A percentile compares a stretch with the other conserved stretches of the same genome.
Evolutionary conservation across 2,329 filamentous ascomycete genomes (phyloP).

Genomic region (Cladosporium sp.): DNA sequence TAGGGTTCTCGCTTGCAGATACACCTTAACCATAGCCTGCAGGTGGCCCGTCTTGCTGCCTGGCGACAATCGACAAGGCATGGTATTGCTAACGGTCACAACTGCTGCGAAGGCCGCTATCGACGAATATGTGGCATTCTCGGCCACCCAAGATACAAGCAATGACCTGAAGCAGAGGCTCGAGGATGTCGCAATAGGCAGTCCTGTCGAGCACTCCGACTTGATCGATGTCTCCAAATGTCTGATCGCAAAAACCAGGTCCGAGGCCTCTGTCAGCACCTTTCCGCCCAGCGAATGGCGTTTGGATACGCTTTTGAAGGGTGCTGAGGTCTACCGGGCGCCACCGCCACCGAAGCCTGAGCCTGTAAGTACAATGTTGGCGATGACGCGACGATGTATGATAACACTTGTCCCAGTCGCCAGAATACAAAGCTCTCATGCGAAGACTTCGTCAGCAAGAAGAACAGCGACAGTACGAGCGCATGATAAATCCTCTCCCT

Average conservation of each 20-base stretch:
- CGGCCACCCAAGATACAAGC: constrained; percentile 8
- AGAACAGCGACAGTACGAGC: constrained; percentile 74
- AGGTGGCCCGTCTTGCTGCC: neutral
- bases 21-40: neutral
- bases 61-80: constrained; percentile 30
- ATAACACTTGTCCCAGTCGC: constrained; percentile 46
- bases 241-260: constrained; percentile 30
- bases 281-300: constrained; percentile 32
- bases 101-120: constrained; percentile 60
- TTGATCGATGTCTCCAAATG: constrained; percentile 56
- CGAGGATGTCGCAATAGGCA: constrained; percentile 43
- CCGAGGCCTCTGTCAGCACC: no score
- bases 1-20: constrained; percentile 1
- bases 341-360: constrained; percentile 74
- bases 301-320: constrained; percentile 65
- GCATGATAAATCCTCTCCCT: constrained; percentile 62
- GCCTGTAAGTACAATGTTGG: constrained; percentile 51
- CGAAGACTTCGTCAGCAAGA: constrained; percentile 73
- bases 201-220: constrained; percentile 66
- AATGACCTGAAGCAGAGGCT: constrained; percentile 12
- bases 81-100: constrained; percentile 77
- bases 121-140: constrained; percentile 24
- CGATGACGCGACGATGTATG: neutral
- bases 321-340: constrained; percentile 66
- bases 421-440: constrained; percentile 85